Base-by-base conservation (phyloP, 805 yeast species). In the Sugiyamaella smithiae region DNA sequence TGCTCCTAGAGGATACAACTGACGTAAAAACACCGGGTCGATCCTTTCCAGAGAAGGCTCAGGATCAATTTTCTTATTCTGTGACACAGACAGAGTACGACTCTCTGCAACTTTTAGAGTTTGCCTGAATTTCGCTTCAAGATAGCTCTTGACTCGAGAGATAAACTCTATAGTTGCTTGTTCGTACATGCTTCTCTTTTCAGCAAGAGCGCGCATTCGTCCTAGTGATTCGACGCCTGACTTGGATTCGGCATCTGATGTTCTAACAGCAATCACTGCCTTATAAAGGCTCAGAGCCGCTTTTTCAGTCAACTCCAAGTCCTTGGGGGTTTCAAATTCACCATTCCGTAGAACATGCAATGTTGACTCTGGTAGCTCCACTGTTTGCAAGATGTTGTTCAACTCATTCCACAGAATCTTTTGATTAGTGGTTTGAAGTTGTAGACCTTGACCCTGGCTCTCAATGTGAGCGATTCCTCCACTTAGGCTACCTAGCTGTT, bases 341-440 rank as follows among this genome's bases (percentile, higher is more conserved):
- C 79, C 73, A 5, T 64, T 58, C 16, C 75, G 62, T 25, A 88
- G 66, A 19, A 69, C 63, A 6, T 64, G 62, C 45, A 87, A 67
- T 14, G 81, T 82, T 1, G 67, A 67, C 14, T 78, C 77, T 53
- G 82, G 81, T 23, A 88, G 72, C 48, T 82, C 78, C 6, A 86
- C 85, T n/a, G 87, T 84, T 43, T 77, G 76, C 52, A 89, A 67
- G 40, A 89, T 73, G n/a, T 75, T 78, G 33, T 78, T 77, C 47
- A 89, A 73, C 52, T 87, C 89, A 41, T 76, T 78, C 73, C 82
- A 84, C 20, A 89, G 70, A n/a, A 75, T 63, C 58, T 86, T 87
- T 64, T 85, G 86, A 67, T 90, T 90, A 38, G 87, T 81, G 4
- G 91, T 80, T 56, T 82, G 83, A 5, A 90, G 84, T 66, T 90